phyloP scores from a whole-genome alignment of 495 filamentous ascomycete species.

The Aspergillus bridgeri region DNA sequence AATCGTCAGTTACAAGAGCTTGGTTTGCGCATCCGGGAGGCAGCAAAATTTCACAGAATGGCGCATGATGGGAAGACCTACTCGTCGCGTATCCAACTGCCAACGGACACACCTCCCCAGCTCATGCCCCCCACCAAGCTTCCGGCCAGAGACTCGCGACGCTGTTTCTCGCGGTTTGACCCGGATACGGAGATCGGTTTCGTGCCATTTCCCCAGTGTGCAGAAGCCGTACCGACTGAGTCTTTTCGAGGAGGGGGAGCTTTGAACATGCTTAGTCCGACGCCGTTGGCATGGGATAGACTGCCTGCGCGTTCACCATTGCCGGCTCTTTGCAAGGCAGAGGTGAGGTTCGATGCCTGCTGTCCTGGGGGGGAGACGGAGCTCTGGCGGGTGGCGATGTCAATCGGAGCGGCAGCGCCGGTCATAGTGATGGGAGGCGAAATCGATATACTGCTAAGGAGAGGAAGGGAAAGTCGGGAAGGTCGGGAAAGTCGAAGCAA shows the following conservation, averaged over 20 bases:
- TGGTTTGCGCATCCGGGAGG: background rate
- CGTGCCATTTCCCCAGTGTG: constrained; percentile 67
- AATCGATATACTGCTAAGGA: constrained; percentile 40
- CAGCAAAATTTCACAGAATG: constrained; percentile 1
- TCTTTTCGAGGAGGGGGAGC: constrained; percentile 59
- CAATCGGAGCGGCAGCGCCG: constrained; percentile 55
- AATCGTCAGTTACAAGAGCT: constrained; percentile 23
- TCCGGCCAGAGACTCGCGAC: constrained; percentile 80
- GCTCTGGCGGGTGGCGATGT: constrained; percentile 61
- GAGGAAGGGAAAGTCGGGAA: constrained; percentile 27
- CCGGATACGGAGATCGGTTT: constrained; percentile 83
- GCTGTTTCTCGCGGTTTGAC: constrained; percentile 67
- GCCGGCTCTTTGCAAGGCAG: constrained; percentile 52
- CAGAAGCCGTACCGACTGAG: constrained; percentile 58
- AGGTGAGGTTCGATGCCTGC: constrained; percentile 60
- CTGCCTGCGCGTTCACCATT: constrained; percentile 40
- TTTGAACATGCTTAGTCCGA: constrained; percentile 58
- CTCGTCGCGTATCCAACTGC: constrained; percentile 97
- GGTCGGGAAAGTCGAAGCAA: constrained; percentile 26
- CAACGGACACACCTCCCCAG: constrained; percentile 94
- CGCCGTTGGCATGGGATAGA: constrained; percentile 40
- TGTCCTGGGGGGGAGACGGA: constrained; percentile 60
- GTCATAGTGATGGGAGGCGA: constrained; percentile 43
- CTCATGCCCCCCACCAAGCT: constrained; percentile 94
- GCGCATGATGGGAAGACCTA: constrained; percentile 54